Base-by-base conservation (phyloP, 306 rosid genomes). In the cucumber (Cucumis sativus) region DNA sequence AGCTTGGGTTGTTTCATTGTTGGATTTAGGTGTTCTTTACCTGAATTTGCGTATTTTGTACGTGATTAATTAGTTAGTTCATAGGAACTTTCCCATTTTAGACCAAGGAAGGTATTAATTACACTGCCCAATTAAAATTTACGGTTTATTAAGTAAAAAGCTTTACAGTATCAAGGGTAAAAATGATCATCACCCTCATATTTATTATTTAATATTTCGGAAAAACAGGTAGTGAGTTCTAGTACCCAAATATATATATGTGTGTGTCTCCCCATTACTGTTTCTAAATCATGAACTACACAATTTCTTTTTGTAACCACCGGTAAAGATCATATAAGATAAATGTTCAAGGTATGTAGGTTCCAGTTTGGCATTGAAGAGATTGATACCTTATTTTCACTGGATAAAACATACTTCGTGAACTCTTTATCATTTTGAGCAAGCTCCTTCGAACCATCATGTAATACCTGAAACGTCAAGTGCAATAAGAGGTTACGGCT, bases 371-470 rank as follows among this genome's bases (percentile, higher is more conserved):
- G 57, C 64, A 73, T 13, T 55, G 79, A 85, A 77, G 45, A 23
- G 82, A 39, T 70, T 15, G 82, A 40, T 74, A 91, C 99, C 99
- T 90, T 85, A 77, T 89, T 88, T 83, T 90, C 97, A 78, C 74
- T n/a, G 37, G 96, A 89, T 72, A 95, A 74, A 61, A 82, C 84
- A 81, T 89, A 92, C 87, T 88, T 88, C 6, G 84, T 80, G 74
- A 83, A 83, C 77, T 88, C 88, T 49, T n/a, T 20, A 59, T 87
- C 96, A 81, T 87, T 89, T 79, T 89, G 97, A 80, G 99, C 83
- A 13, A 92, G 88, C 80, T 95, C 99, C 84, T 87, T 95, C 7
- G 99, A 87, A 79, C 97, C 99, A 65, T 95, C 99, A 62, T 89
- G 90, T 81, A 95, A 80, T 74, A 95, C 80, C 99, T 95, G 90